Evolutionary conservation across 768 basidiomycete genomes (phyloP).

Genomic region (Lepiota brunneoincarnata): DNA sequence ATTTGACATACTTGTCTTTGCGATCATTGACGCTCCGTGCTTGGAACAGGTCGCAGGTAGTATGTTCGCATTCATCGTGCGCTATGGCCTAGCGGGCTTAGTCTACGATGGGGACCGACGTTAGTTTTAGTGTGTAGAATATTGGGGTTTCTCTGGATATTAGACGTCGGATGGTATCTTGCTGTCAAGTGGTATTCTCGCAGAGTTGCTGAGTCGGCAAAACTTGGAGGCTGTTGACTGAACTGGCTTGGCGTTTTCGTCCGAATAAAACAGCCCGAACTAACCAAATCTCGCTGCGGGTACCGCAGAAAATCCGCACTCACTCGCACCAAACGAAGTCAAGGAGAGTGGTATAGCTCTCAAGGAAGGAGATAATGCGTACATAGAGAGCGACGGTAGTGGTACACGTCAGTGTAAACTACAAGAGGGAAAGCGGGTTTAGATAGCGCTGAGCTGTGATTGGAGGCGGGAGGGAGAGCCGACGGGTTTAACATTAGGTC

Average conservation of each 20-base stretch:
- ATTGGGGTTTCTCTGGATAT: too few relatives aligned
- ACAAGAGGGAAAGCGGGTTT: conserved; percentile 15
- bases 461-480: conserved; percentile 22
- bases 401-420: background rate
- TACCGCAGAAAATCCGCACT: conserved; percentile 26
- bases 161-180: too few relatives aligned
- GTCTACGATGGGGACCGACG: conserved; percentile 92
- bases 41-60: conserved; percentile 65
- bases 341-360: background rate
- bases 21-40: conserved; percentile 11
- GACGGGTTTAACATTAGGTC: conserved; percentile 26
- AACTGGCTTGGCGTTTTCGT: background rate
- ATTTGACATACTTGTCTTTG: conserved; percentile 2
- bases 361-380: conserved; percentile 8
- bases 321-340: conserved; percentile 1
- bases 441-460: too few relatives aligned
- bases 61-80: conserved; percentile 74
- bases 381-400: background rate
- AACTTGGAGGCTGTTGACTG: background rate
- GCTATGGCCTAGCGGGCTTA: conserved; percentile 87
- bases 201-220: background rate
- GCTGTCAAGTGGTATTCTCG: background rate
- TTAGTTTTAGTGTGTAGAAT: conserved; percentile 30
- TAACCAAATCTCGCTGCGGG: background rate
- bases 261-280: background rate